phyloP scores from a whole-genome alignment of 192 early-diverging fungal genomes.

The Backusella westeae region DNA sequence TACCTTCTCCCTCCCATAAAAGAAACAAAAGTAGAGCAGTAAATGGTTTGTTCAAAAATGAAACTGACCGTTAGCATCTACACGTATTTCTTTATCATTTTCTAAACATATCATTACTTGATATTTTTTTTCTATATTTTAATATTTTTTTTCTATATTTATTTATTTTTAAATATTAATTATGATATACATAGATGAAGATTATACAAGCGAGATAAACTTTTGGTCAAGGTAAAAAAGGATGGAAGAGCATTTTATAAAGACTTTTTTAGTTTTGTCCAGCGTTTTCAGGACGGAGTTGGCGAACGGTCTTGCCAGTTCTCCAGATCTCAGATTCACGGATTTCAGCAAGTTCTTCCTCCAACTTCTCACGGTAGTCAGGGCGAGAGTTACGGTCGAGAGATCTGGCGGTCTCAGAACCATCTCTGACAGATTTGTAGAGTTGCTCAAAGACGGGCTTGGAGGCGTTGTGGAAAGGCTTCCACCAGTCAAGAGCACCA shows the following conservation, averaged over 20 bases:
- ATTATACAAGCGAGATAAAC: not conserved
- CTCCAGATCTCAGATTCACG: slow-evolving; percentile 92
- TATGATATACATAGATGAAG: not conserved
- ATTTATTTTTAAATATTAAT: not conserved
- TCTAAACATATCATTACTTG: too few relatives aligned
- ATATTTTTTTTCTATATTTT: too few relatives aligned
- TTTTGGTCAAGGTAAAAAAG: not conserved
- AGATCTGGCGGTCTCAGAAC: slow-evolving; percentile 81
- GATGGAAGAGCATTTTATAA: not conserved
- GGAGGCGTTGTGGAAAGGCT: slow-evolving; percentile 86
- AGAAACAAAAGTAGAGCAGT: too few relatives aligned
- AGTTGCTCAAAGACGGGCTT: slow-evolving; percentile 93
- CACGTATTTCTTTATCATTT: too few relatives aligned
- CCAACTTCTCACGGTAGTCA: slow-evolving; percentile 92
- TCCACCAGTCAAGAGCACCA: slow-evolving; percentile 97
- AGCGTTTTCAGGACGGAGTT: slow-evolving; percentile 84
- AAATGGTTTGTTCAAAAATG: too few relatives aligned
- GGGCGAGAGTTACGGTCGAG: slow-evolving; percentile 86
- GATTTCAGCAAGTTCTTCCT: slow-evolving; percentile 91
- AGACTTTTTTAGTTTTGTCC: slow-evolving; percentile 21
- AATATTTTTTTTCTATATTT: not conserved
- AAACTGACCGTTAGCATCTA: too few relatives aligned
- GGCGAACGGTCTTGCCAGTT: slow-evolving; percentile 82
- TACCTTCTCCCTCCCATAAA: too few relatives aligned
- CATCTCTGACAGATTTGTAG: slow-evolving; percentile 84